These are phyloP conservation scores for Graphiopsis chlorocephala DNA, from an alignment of 2,329 filamentous ascomycete species.

Conservation along the genomic window DNA sequence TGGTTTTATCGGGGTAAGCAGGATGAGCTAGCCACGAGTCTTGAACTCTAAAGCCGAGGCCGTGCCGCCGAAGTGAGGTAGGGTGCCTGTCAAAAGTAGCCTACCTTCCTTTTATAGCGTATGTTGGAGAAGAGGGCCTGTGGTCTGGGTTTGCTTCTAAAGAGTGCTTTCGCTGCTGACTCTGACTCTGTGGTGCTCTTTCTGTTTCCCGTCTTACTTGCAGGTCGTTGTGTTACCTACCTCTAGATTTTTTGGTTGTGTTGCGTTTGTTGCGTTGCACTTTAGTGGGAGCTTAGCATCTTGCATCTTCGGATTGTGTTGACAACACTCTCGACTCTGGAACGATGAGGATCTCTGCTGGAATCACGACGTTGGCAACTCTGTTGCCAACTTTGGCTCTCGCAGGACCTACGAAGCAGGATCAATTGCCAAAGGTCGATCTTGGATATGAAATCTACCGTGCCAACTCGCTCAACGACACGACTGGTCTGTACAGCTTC, in stretches of 20 bases:
- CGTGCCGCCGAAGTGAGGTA: background rate
- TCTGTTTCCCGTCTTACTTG: background rate
- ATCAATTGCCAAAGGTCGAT: slow-evolving; percentile 43
- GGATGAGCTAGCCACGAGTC: background rate
- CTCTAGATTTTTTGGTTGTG: background rate
- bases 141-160: background rate
- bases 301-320: background rate
- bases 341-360: background rate
- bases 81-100: background rate
- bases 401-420: slow-evolving; percentile 6
- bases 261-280: background rate
- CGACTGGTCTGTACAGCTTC: slow-evolving; percentile 48
- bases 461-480: slow-evolving; percentile 44
- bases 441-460: slow-evolving; percentile 54
- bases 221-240: background rate
- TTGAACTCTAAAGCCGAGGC: slow-evolving; percentile 2
- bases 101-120: background rate
- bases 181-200: background rate
- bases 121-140: background rate
- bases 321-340: background rate
- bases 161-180: background rate
- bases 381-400: background rate
- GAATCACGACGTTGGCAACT: background rate
- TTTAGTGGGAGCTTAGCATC: background rate
- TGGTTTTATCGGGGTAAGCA: background rate